A percentile compares a stretch with the other conserved stretches of the same genome.
Conservation (phyloP, 805 yeast species). For the Kluyveromyces lactis region DNA sequence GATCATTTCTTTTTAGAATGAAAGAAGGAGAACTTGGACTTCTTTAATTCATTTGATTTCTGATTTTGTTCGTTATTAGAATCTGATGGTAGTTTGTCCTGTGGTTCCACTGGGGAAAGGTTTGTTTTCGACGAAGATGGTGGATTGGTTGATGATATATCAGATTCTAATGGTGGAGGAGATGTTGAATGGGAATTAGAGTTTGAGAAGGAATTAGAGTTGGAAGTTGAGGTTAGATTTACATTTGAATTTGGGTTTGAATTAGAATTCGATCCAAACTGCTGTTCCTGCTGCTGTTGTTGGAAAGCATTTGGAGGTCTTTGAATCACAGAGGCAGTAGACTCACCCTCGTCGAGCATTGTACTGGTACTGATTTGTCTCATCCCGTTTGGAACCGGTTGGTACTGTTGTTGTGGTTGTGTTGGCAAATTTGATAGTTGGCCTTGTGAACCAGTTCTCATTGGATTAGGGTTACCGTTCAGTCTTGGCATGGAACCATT, state of each 20-base stretch:
- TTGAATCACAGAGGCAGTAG: constrained; percentile 2
- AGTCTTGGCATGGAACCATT: constrained; percentile 3
- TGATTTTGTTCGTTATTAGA: background rate
- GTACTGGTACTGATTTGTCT: constrained; percentile 21
- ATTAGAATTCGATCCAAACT: too few relatives aligned
- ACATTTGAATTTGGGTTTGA: too few relatives aligned
- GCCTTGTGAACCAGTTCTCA: background rate
- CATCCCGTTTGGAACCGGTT: background rate
- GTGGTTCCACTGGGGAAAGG: constrained; percentile 3
- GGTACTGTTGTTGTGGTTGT: constrained; percentile 3
- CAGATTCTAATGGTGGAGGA: constrained; percentile 9
- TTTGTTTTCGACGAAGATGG: constrained; percentile 1
- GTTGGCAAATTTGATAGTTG: constrained; percentile 1
- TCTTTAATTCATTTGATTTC: constrained; percentile 11
- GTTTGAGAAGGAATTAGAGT: background rate
- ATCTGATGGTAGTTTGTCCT: constrained; percentile 6
- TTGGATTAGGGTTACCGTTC: constrained; percentile 1
- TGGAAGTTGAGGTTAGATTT: background rate
- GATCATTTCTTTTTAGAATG: constrained; percentile 20
- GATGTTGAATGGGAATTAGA: background rate
- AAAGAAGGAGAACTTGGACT: constrained; percentile 25
- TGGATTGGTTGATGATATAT: constrained; percentile 6
- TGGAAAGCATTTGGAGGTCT: background rate
- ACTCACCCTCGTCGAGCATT: constrained; percentile 9
- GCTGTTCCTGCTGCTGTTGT: background rate